Base-by-base conservation (phyloP, 164 flowering plant genomes). In the Magnolia kwangsiensis region DNA sequence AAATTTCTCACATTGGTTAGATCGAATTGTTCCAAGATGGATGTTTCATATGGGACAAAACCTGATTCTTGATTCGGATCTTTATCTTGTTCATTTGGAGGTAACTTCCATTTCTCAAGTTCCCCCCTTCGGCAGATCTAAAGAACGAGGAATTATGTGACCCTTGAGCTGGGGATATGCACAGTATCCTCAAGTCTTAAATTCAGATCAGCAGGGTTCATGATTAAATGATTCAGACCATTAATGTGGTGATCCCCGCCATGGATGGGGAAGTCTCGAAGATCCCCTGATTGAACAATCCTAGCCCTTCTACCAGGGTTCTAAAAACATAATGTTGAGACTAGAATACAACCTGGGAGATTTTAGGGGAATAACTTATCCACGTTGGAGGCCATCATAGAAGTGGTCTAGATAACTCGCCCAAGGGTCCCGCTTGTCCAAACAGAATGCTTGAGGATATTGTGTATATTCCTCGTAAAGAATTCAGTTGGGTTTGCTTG, bases 11-110 rank as follows among this genome's bases (percentile, higher is more conserved):
- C 72, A 85, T 67, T 90, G 91, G 96, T 75, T 90, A 31, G 96
- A 92, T 68, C 80, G 78, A 71, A 13, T 95, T 21, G 74, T 95
- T 73, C 96, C 98, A 49, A 73, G 91, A 73, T 95, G 96, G 98
- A 79, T 92, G 21, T 91, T 95, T 85, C 98, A 95, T 80, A 69
- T 91, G 49, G 87, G 87, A 10, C 93, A 87, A 74, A 95, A 95
- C 83, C 84, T 92, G 50, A 84, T 91, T 81, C 75, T 93, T 2
- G 98, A 95, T 87, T 95, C 98, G 24, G 98, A 91, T 84, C 78
- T 92, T 21, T 90, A 89, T 84, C 95, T 92, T 84, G 92, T 95
- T 81, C 97, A 92, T 69, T 75, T 92, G 65, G 91, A 94, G 96
- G 98, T 94, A 82, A 83, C 16, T 72, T 61, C 61, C 11, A 23